phyloP scores from a whole-genome alignment of 345 rosid genomes.

The Pugionium cornutum region DNA sequence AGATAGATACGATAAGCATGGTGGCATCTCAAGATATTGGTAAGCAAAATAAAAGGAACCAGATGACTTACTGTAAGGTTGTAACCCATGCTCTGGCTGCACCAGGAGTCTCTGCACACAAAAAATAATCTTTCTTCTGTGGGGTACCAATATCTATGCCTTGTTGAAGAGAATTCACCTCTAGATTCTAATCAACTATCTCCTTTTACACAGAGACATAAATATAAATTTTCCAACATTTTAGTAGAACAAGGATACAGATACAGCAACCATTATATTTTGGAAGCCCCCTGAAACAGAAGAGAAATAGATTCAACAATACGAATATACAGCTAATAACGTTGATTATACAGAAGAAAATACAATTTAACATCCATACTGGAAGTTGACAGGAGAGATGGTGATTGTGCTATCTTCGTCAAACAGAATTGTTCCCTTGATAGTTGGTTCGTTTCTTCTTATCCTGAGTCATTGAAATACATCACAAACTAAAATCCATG shows the following conservation, averaged over 20 bases:
- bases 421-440: constrained; percentile 78
- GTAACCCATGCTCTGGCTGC: constrained; percentile 99
- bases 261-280: constrained; percentile 94
- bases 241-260: constrained; percentile 67
- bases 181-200: constrained; percentile 5
- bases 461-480: constrained; percentile 51
- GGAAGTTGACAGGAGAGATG: constrained; percentile 89
- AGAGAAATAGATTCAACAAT: constrained; percentile 22
- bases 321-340: constrained; percentile 9
- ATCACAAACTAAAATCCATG: background rate
- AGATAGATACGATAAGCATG: constrained; percentile 8
- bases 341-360: background rate
- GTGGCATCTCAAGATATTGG: background rate
- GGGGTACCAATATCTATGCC: constrained; percentile 89
- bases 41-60: constrained; percentile 1
- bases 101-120: constrained; percentile 95
- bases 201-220: constrained; percentile 4
- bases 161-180: constrained; percentile 46
- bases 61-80: constrained; percentile 78
- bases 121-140: constrained; percentile 91
- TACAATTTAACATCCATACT: constrained; percentile 53
- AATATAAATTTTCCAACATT: background rate
- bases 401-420: constrained; percentile 90
- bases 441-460: constrained; percentile 79
- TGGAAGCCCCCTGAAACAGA: constrained; percentile 79